Conservation (phyloP, 1,284 basidiomycete species). For the Porphyrellus sp. region DNA sequence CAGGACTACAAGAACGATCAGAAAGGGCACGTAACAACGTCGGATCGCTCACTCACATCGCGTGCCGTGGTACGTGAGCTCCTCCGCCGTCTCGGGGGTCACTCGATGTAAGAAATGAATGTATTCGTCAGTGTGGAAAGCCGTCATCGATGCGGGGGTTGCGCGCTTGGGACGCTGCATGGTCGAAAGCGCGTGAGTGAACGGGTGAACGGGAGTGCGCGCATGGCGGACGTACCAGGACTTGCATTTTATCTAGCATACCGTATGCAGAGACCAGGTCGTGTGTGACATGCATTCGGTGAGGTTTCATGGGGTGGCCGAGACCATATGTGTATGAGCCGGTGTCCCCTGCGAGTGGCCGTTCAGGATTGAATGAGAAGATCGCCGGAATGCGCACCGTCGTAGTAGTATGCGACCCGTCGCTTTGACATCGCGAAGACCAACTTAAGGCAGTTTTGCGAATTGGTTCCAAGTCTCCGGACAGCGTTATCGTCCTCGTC, state of each 20-base stretch:
- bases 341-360: slow-evolving; percentile 57
- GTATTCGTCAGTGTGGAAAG: slow-evolving; percentile 98
- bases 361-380: slow-evolving; percentile 1
- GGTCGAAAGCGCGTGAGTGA: background rate
- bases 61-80: slow-evolving; percentile 79
- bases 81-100: slow-evolving; percentile 83
- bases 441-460: background rate
- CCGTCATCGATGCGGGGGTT: slow-evolving; percentile 79
- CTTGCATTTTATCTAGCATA: slow-evolving; percentile 88
- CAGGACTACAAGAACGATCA: slow-evolving; percentile 54
- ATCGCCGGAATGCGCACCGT: slow-evolving; percentile 38
- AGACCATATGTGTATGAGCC: slow-evolving; percentile 85
- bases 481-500: background rate
- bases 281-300: slow-evolving; percentile 90
- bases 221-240: slow-evolving; percentile 53
- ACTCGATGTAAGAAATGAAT: slow-evolving; percentile 87
- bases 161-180: slow-evolving; percentile 77
- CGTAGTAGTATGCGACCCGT: slow-evolving; percentile 63
- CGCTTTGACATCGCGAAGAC: slow-evolving; percentile 54
- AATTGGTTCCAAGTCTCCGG: background rate
- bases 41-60: slow-evolving; percentile 60
- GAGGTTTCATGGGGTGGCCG: slow-evolving; percentile 94
- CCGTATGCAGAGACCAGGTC: slow-evolving; percentile 89
- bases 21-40: background rate
- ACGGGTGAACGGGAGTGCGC: background rate